Percentiles rank a stretch among this genome's conserved stretches.
These are phyloP conservation scores for Aspergillus quadrilineatus DNA, from an alignment of 2,329 filamentous ascomycete species.

Conservation along the genomic window DNA sequence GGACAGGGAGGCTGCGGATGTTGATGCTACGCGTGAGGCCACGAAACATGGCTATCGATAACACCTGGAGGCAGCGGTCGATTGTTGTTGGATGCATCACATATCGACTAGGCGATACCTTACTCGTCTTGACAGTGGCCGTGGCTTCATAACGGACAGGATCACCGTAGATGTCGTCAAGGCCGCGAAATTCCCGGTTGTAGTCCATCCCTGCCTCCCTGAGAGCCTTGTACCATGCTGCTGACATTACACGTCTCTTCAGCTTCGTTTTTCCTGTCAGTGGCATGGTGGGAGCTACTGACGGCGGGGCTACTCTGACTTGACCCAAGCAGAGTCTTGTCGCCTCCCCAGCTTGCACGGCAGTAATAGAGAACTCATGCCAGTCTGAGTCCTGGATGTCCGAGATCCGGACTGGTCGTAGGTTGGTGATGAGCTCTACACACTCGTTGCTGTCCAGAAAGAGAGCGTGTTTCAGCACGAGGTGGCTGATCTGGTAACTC, in stretches of 20 bases:
- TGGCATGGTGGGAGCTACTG: not conserved
- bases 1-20: slow-evolving; percentile 1
- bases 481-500: not conserved
- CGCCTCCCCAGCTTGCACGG: slow-evolving; percentile 2
- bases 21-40: slow-evolving; percentile 5
- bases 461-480: not conserved
- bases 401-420: slow-evolving; percentile 5
- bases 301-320: not conserved
- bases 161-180: slow-evolving; percentile 13
- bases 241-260: not conserved
- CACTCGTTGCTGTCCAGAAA: not conserved
- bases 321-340: slow-evolving; percentile 15
- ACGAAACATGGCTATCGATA: slow-evolving; percentile 12
- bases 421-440: slow-evolving; percentile 17
- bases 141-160: not conserved
- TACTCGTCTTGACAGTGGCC: not conserved
- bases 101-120: not conserved
- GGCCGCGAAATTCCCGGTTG: slow-evolving; percentile 13
- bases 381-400: slow-evolving; percentile 11
- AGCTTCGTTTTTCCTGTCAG: not conserved
- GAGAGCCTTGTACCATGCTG: slow-evolving; percentile 10
- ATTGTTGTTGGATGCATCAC: slow-evolving; percentile 18
- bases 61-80: slow-evolving; percentile 18
- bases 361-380: slow-evolving; percentile 17
- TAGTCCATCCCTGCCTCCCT: slow-evolving; percentile 13